Percentiles rank a stretch among this genome's conserved stretches.
These are phyloP conservation scores for Cyberlindnera maclurae DNA, from an alignment of 805 yeast genomes.

Conservation along the genomic window DNA sequence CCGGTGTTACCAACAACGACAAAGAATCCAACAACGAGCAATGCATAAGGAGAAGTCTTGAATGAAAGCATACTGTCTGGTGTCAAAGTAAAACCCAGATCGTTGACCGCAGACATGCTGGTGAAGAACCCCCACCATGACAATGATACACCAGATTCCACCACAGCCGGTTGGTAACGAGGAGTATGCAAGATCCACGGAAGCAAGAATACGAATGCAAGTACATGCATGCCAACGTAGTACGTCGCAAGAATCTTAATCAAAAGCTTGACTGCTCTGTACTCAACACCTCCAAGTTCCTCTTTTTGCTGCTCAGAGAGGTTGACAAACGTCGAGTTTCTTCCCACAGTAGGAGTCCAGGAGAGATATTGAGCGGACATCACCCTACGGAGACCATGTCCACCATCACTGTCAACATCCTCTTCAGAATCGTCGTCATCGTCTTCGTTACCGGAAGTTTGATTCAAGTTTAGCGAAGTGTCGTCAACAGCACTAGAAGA, in stretches of 20 bases:
- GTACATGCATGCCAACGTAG: constrained; percentile 68
- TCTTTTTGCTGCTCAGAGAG: constrained; percentile 79
- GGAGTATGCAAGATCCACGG: constrained; percentile 50
- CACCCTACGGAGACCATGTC: constrained; percentile 24
- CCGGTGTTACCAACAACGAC: constrained; percentile 93
- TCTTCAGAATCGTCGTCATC: constrained; percentile 29
- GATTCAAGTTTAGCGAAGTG: constrained; percentile 8
- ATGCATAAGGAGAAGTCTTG: constrained; percentile 52
- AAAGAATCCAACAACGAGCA: constrained; percentile 59
- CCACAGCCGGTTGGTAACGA: constrained; percentile 37
- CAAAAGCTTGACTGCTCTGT: constrained; percentile 76
- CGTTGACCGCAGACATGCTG: constrained; percentile 72
- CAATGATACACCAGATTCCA: constrained; percentile 57
- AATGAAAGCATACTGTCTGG: constrained; percentile 75
- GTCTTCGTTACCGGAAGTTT: constrained; percentile 19
- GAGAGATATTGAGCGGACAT: constrained; percentile 68
- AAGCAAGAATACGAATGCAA: constrained; percentile 44
- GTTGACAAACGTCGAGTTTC: constrained; percentile 87
- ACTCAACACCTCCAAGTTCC: constrained; percentile 96
- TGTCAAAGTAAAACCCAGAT: constrained; percentile 76
- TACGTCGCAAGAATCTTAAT: constrained; percentile 57
- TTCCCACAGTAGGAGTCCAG: constrained; percentile 85
- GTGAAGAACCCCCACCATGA: constrained; percentile 95
- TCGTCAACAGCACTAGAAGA: constrained; percentile 22
- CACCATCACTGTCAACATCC: constrained; percentile 28